Evolutionary conservation across 176 grass and related monocot genomes (phyloP).

Genomic region (Areca catechu): DNA sequence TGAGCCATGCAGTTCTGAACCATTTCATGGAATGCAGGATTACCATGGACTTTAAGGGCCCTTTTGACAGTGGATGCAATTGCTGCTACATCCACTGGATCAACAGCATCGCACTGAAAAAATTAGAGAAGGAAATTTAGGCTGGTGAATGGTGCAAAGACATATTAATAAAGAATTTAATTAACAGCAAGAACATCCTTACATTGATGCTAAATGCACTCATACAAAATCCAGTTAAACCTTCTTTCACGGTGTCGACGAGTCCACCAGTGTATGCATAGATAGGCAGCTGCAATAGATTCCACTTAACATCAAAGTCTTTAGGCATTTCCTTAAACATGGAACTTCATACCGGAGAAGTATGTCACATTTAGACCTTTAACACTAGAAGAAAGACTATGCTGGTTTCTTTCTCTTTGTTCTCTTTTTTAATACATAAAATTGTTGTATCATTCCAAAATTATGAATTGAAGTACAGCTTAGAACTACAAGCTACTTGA

Average conservation of each 20-base stretch:
- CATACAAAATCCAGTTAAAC: conserved; percentile 53
- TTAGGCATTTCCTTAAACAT: not conserved
- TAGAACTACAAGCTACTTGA: too few species aligned
- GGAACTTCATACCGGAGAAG: too few species aligned
- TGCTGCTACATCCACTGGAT: conserved; percentile 32
- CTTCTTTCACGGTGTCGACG: conserved; percentile 49
- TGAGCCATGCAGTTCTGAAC: conserved; percentile 56
- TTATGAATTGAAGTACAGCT: too few species aligned
- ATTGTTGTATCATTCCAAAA: too few species aligned
- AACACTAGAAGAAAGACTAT: too few species aligned
- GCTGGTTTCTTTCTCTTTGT: too few species aligned
- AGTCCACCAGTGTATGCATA: conserved; percentile 59
- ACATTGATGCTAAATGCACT: conserved; percentile 38
- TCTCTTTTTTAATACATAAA: too few species aligned
- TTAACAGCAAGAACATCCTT: conserved; percentile 10
- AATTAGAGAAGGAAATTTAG: not conserved
- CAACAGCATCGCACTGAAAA: conserved; percentile 43
- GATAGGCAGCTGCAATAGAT: conserved; percentile 28
- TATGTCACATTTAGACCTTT: too few species aligned
- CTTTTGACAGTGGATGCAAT: conserved; percentile 39
- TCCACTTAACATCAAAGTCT: not conserved
- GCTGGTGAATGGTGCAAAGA: not conserved
- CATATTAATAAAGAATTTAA: not conserved
- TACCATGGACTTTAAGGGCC: conserved; percentile 34
- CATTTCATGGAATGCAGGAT: conserved; percentile 37